phyloP scores from a whole-genome alignment of 805 yeast genomes.

The Hanseniaspora opuntiae region DNA sequence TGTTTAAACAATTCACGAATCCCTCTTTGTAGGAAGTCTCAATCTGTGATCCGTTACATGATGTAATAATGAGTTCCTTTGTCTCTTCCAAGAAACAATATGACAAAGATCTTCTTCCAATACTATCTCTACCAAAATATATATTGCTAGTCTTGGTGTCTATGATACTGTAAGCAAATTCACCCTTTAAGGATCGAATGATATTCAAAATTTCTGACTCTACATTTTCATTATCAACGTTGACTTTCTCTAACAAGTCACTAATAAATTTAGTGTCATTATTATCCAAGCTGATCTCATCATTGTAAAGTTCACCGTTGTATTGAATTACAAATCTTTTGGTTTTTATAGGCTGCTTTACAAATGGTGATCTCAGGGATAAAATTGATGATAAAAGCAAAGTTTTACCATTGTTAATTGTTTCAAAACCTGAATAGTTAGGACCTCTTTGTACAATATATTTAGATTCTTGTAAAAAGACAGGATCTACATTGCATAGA shows the following conservation, averaged over 20 bases:
- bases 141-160: constrained; percentile 32
- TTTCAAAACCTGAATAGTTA: constrained; percentile 32
- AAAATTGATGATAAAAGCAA: constrained; percentile 57
- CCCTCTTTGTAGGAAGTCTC: constrained; percentile 11
- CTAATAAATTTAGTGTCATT: constrained; percentile 56
- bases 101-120: constrained; percentile 70
- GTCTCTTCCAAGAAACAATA: constrained; percentile 24
- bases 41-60: constrained; percentile 24
- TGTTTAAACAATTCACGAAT: constrained; percentile 45
- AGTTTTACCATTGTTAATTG: constrained; percentile 13
- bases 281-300: constrained; percentile 29
- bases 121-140: constrained; percentile 70
- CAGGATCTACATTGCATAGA: not conserved
- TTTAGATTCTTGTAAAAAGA: constrained; percentile 18
- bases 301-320: constrained; percentile 80
- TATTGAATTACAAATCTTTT: constrained; percentile 46
- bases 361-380: constrained; percentile 66
- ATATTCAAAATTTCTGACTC: constrained; percentile 25
- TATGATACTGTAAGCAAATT: constrained; percentile 52
- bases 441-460: constrained; percentile 51
- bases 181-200: constrained; percentile 45
- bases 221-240: constrained; percentile 15
- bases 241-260: constrained; percentile 23
- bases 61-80: constrained; percentile 34
- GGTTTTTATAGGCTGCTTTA: constrained; percentile 50